A percentile compares a stretch with the other conserved stretches of the same genome.
phyloP scores from a whole-genome alignment of 2,329 filamentous ascomycete genomes.

The Microdochium bolleyi region DNA sequence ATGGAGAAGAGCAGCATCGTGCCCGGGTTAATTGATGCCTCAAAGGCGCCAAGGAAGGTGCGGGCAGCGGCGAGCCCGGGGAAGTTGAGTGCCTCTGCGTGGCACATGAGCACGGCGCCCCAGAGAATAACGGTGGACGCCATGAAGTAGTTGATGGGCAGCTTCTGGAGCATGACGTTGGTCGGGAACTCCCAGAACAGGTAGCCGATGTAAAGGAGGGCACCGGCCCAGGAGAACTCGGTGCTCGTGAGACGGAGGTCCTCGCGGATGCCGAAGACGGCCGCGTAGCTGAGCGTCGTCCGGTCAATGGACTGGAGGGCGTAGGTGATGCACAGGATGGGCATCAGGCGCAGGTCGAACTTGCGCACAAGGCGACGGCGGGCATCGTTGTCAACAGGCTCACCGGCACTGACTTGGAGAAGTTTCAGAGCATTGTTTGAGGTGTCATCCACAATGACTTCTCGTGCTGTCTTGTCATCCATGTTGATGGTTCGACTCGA shows the following conservation, averaged over 20 bases:
- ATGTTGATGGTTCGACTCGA: background rate
- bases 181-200: constrained; percentile 24
- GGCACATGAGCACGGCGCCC: constrained; percentile 6
- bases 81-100: constrained; percentile 10
- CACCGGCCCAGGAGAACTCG: constrained; percentile 30
- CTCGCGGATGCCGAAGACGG: constrained; percentile 29
- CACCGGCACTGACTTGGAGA: background rate
- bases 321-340: constrained; percentile 6
- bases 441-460: too few species aligned
- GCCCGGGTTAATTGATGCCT: constrained; percentile 22
- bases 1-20: constrained; percentile 28
- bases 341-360: constrained; percentile 6
- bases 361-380: constrained; percentile 3
- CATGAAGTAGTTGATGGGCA: constrained; percentile 9
- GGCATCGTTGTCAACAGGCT: background rate
- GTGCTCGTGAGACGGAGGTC: constrained; percentile 23
- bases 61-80: constrained; percentile 12
- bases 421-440: background rate
- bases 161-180: constrained; percentile 19
- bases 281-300: constrained; percentile 21
- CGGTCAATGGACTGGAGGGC: constrained; percentile 4
- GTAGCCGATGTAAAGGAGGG: constrained; percentile 33
- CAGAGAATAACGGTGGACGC: constrained; percentile 5
- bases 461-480: too few species aligned
- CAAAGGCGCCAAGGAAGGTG: constrained; percentile 20